A percentile compares a stretch with the other conserved stretches of the same genome.
phyloP scores from a whole-genome alignment of 1,284 basidiomycete genomes.

The Phaffia rhodozyma region DNA sequence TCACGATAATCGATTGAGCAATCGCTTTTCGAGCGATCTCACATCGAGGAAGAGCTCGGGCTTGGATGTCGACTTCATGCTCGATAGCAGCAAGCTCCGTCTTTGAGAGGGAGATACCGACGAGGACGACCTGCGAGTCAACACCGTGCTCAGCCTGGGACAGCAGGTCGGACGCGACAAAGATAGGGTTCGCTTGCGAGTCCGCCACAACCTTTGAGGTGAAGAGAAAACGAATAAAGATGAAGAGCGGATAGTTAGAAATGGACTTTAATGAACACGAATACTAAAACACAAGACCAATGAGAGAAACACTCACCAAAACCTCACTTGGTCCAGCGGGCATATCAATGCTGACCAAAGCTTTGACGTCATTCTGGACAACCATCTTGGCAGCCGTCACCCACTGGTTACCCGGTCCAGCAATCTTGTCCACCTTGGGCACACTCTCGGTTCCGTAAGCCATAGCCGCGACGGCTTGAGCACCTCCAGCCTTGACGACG shows the following conservation, averaged over 20 bases:
- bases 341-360: slow-evolving; percentile 95
- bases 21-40: slow-evolving; percentile 86
- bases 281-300: neutral
- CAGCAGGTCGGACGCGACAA: slow-evolving; percentile 90
- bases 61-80: slow-evolving; percentile 75
- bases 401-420: slow-evolving; percentile 98
- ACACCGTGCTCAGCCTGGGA: slow-evolving; percentile 97
- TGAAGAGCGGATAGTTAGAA: neutral
- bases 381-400: slow-evolving; percentile 99
- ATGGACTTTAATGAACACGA: neutral
- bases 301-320: slow-evolving; percentile 48
- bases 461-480: slow-evolving; percentile 92
- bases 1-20: slow-evolving; percentile 80
- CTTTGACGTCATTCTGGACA: slow-evolving; percentile 97
- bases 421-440: slow-evolving; percentile 99
- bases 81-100: slow-evolving; percentile 63
- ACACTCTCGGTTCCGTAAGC: slow-evolving; percentile 92
- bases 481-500: slow-evolving; percentile 87
- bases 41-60: slow-evolving; percentile 71
- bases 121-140: slow-evolving; percentile 93
- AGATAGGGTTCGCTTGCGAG: slow-evolving; percentile 66
- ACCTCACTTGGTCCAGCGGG: slow-evolving; percentile 97
- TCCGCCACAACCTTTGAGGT: slow-evolving; percentile 89
- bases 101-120: slow-evolving; percentile 58
- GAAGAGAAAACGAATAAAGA: slow-evolving; percentile 18